Evolutionary conservation across 768 basidiomycete genomes (phyloP).

Genomic region (Polyporus arcularius): DNA sequence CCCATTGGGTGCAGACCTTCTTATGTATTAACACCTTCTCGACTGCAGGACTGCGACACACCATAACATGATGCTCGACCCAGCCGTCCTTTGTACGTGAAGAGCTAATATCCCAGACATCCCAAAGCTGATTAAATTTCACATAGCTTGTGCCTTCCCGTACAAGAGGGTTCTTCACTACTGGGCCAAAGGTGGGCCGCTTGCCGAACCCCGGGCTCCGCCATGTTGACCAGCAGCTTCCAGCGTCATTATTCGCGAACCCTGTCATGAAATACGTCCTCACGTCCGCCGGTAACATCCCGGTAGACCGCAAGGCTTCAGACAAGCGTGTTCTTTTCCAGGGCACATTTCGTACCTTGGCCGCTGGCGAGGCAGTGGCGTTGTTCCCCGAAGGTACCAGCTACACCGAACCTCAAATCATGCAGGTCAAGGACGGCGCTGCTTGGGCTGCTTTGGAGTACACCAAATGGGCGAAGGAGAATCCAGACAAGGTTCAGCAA

Average conservation of each 20-base stretch:
- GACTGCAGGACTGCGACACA: constrained; percentile 73
- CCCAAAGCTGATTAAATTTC: neutral
- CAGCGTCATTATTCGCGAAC: constrained; percentile 80
- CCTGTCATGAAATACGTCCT: constrained; percentile 74
- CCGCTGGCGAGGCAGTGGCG: constrained; percentile 80
- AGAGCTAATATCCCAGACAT: too few species aligned
- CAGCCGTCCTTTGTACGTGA: constrained; percentile 72
- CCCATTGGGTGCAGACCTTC: neutral
- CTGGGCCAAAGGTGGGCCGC: constrained; percentile 83
- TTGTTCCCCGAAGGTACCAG: constrained; percentile 94
- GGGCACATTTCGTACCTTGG: constrained; percentile 85
- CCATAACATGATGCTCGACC: constrained; percentile 96
- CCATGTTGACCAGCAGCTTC: neutral
- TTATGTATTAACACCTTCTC: neutral
- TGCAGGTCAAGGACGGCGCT: constrained; percentile 92
- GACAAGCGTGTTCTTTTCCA: constrained; percentile 87
- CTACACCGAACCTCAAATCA: constrained; percentile 91
- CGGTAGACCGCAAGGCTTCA: constrained; percentile 92
- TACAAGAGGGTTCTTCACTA: constrained; percentile 81
- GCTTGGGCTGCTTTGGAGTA: constrained; percentile 97
- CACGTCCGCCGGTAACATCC: constrained; percentile 92
- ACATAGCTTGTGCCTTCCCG: constrained; percentile 73
- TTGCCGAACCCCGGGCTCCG: constrained; percentile 13
- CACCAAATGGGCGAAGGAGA: constrained; percentile 69
- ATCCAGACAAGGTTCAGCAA: constrained; percentile 40